Conservation (phyloP, 805 yeast species). For the Candida ortonii region DNA sequence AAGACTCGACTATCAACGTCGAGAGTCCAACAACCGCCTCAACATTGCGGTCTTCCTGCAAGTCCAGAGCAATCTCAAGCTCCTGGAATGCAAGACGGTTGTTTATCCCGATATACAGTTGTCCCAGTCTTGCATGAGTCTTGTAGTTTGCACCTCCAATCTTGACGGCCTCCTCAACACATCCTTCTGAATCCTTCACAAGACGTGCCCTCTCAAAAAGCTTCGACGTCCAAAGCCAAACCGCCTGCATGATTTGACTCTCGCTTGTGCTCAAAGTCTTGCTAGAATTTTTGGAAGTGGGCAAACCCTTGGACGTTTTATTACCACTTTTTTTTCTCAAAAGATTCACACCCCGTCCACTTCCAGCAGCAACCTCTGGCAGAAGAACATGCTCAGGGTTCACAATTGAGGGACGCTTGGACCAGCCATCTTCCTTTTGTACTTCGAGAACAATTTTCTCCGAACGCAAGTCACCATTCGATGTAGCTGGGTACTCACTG, state of each 20-base stretch:
- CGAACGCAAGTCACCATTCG: no score
- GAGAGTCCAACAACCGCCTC: conserved; percentile 56
- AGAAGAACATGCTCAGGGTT: conserved; percentile 9
- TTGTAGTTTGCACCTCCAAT: conserved; percentile 43
- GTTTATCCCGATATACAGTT: conserved; percentile 34
- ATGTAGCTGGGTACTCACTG: not conserved
- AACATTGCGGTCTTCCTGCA: conserved; percentile 41
- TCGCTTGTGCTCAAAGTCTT: conserved; percentile 23
- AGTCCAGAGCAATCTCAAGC: conserved; percentile 60
- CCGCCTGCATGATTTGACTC: conserved; percentile 45
- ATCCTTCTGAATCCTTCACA: conserved; percentile 60
- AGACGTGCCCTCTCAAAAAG: conserved; percentile 58
- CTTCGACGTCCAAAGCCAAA: conserved; percentile 75
- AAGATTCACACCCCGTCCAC: conserved; percentile 8
- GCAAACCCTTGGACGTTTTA: conserved; percentile 11
- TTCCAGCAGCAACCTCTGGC: not conserved
- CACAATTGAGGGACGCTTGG: conserved; percentile 16
- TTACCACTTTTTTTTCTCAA: conserved; percentile 15
- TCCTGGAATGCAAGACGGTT: conserved; percentile 53
- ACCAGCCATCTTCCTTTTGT: conserved; percentile 11
- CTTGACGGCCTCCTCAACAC: conserved; percentile 68
- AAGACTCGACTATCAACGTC: conserved; percentile 42
- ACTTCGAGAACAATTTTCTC: no score
- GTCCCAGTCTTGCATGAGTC: conserved; percentile 50
- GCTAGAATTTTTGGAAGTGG: conserved; percentile 8